Evolutionary conservation across 805 yeast genomes (phyloP), one percentile per base, ranked within the genome.

Genomic region (Lipomyces sp.): DNA sequence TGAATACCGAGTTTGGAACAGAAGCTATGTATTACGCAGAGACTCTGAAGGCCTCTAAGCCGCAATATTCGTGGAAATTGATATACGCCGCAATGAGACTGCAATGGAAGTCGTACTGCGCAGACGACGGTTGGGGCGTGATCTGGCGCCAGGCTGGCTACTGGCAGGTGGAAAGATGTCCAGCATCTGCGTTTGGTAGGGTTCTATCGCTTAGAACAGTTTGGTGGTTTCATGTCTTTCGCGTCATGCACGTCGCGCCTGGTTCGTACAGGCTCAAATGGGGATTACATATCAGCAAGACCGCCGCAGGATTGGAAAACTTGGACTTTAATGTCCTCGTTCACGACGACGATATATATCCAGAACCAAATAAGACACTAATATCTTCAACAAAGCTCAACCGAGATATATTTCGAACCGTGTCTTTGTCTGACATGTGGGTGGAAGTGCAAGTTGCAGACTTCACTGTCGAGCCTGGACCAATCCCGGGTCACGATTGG

Each of bases 101-200:
- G 13, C 50, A 36, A 14, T 44, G 52, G 44, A 37, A 48, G 23
- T 43, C 35, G 41, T 54, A 36, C 35, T 54, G 58, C 39, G 55
- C 58, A 4, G 58, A 46, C 18, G 45, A 32, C 10, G 50, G 50
- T 2, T 54, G 59, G 59, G 59, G 59, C 14, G 45, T 55, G 13
- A 53, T 55, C 19, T 55, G 59, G 59, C 40, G 43, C 14, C 39
- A 48, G 3, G 45, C 41, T 2, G 42, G 35, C 10, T 43, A 52
- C 38, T 47, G 55, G 58, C 21, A n/a, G 5, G 29, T 47, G 23
- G 29, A 26, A 28, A 14, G 6, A 10, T 19, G 39, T 19, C 42
- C 43, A 4, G 49, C 43, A 13, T 45, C 53, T 2, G 44, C 39
- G 18, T 47, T 43, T 33, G 58, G 56, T 4, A 43, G 22, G 18